phyloP scores from a whole-genome alignment of 1,284 basidiomycete genomes.

The Ganoderma resinaceum region DNA sequence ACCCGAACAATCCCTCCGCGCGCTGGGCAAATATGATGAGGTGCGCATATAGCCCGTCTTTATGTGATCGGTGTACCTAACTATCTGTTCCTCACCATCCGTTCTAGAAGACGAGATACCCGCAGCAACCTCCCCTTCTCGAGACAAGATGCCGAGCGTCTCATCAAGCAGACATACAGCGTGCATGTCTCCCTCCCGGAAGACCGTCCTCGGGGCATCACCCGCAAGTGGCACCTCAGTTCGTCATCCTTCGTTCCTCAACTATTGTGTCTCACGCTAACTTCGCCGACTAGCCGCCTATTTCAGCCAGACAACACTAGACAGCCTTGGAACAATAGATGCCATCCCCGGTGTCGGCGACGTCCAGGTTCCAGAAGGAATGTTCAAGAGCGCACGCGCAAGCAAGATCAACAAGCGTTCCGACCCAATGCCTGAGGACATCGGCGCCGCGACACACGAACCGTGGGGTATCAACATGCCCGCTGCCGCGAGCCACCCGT shows the following conservation, averaged over 20 bases:
- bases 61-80: conserved; percentile 14
- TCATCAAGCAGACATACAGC: conserved; percentile 87
- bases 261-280: conserved; percentile 11
- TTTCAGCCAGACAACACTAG: conserved; percentile 77
- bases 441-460: conserved; percentile 35
- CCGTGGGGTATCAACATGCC: conserved; percentile 37
- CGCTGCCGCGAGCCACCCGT: conserved; percentile 14
- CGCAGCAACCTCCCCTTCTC: conserved; percentile 34
- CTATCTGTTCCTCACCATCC: neutral
- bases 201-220: conserved; percentile 65
- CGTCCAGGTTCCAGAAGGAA: conserved; percentile 70
- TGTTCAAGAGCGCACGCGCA: conserved; percentile 78
- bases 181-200: conserved; percentile 76
- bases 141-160: conserved; percentile 42
- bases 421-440: conserved; percentile 44
- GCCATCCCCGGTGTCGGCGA: conserved; percentile 68
- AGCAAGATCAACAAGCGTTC: conserved; percentile 61
- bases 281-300: conserved; percentile 64
- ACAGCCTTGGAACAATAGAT: conserved; percentile 72
- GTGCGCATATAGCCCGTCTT: conserved; percentile 43
- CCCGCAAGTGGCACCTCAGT: conserved; percentile 86
- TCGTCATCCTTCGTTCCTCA: conserved; percentile 18
- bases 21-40: conserved; percentile 80
- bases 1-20: conserved; percentile 66
- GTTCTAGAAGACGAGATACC: conserved; percentile 37